Conservation (phyloP, 176 grass and related monocot genomes). For the Juncus effusus region DNA sequence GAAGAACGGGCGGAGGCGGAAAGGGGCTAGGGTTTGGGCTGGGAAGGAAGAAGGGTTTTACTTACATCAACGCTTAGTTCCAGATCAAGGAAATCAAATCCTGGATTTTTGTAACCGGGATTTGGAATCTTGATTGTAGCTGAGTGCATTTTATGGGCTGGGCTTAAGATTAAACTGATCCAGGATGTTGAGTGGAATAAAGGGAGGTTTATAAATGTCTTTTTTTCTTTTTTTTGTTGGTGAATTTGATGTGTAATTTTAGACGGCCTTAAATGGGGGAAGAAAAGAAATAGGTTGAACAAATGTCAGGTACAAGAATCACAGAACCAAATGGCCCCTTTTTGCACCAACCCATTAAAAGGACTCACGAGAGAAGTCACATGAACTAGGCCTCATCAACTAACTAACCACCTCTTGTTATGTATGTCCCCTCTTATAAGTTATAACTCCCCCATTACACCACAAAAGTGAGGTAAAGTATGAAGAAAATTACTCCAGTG, state of each 20-base stretch:
- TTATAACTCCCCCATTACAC: conserved; percentile 30
- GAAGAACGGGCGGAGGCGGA: not conserved
- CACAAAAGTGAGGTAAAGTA: conserved; percentile 20
- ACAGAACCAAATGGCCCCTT: conserved; percentile 37
- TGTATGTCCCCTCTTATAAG: conserved; percentile 9
- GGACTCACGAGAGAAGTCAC: conserved; percentile 44
- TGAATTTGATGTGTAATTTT: conserved; percentile 3
- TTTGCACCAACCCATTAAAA: conserved; percentile 45
- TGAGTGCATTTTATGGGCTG: too few species aligned
- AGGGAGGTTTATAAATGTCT: not conserved
- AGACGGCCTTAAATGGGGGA: conserved; percentile 11
- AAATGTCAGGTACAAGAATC: not conserved
- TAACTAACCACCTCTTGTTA: conserved; percentile 26
- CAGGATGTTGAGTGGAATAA: not conserved
- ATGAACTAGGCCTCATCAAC: conserved; percentile 29
- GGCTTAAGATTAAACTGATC: not conserved
- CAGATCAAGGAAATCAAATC: too few species aligned
- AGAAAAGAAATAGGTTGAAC: not conserved
- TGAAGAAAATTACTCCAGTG: not conserved
- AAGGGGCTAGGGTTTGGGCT: conserved; percentile 24
- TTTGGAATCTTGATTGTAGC: too few species aligned
- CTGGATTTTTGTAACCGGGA: too few species aligned
- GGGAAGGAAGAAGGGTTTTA: conserved; percentile 2
- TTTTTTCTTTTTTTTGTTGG: conserved; percentile 3
- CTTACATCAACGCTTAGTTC: too few species aligned